Conservation (phyloP, 2,329 filamentous ascomycete species). For the Hypoxylon rubiginosum region DNA sequence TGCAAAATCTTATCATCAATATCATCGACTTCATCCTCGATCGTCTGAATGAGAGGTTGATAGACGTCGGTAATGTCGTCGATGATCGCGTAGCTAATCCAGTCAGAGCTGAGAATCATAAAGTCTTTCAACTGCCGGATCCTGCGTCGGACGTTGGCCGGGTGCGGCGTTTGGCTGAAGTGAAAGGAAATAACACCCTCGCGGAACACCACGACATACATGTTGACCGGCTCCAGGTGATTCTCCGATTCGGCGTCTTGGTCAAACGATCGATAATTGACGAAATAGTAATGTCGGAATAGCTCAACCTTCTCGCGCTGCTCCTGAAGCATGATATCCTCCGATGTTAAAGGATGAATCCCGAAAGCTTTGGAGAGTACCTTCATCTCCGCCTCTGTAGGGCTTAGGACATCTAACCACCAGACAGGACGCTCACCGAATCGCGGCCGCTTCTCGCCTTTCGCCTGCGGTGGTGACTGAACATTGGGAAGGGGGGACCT, state of each 20-base stretch:
- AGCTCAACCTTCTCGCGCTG: conserved; percentile 97
- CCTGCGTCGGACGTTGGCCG: conserved; percentile 92
- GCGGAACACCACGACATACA: conserved; percentile 97
- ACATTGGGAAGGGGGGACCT: conserved; percentile 42
- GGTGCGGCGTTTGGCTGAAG: conserved; percentile 95
- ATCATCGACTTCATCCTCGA: conserved; percentile 96
- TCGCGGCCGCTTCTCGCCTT: conserved; percentile 53
- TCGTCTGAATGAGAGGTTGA: conserved; percentile 88
- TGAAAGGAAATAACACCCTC: conserved; percentile 97
- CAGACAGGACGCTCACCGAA: conserved; percentile 91
- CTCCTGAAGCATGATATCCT: conserved; percentile 98
- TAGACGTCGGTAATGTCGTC: conserved; percentile 99
- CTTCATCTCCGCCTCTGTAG: conserved; percentile 96
- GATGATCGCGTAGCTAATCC: conserved; percentile 98
- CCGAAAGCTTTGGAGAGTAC: conserved; percentile 92
- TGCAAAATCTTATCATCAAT: conserved; percentile 93
- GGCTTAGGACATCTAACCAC: conserved; percentile 94
- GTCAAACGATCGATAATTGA: conserved; percentile 98
- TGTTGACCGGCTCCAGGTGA: conserved; percentile 94
- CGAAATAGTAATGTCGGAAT: conserved; percentile 97
- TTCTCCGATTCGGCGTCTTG: conserved; percentile 91
- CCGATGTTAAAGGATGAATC: conserved; percentile 93
- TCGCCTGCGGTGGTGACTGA: conserved; percentile 47
- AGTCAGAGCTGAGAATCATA: conserved; percentile 91
- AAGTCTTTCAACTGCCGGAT: conserved; percentile 96